Base-by-base conservation (phyloP, 805 yeast genomes). In the Starmerella scarabaei region DNA sequence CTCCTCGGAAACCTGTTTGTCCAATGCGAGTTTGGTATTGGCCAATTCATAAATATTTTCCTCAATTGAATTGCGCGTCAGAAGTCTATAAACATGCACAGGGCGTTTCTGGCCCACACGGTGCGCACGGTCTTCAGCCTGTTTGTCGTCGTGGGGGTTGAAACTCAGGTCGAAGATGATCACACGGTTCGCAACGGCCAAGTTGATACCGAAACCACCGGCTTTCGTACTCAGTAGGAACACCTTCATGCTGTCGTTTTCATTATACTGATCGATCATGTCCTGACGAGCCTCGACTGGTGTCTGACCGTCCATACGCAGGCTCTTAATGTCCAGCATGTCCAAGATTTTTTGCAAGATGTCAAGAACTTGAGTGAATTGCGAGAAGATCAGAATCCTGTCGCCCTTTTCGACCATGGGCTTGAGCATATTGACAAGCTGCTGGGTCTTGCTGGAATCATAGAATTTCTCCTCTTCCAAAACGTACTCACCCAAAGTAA, bases 81-180 rank as follows among this genome's bases (percentile, higher is more conserved):
- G 75, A 45, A 91, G 62, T 41, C 93, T 73, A 30, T 73, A 69
- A 15, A 93, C 94, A 38, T 67, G 64, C 17, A 91, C 99, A 36
- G 80, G 83, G 40, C 78, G 73, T 5, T 77, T 74, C 62, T 88
- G 97, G 1, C 98, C 98, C 20, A 91, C 95, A 60, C 99, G 72
- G 59, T 91, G 99, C 0, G 97, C 94, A 56, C 99, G 73, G 60
- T 91, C 99, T 57, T 93, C 97, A 2, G 99, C 99, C 63, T 91
- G 99, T 56, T 80, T 80, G 56, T 91, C 99, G 58, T 91, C 98
- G 59, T 91, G 98, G 0, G 99, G 99, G 56, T 91, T 91, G 65
- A 91, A 91, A 37, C 93, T 78, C 57, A 85, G 88, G 57, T 91
- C 99, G 56, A 77, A 86, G 24, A 91, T 81, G 38, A 91, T 69